phyloP scores from a whole-genome alignment of 1,284 basidiomycete genomes.

The Apiotrichum montevideense region DNA sequence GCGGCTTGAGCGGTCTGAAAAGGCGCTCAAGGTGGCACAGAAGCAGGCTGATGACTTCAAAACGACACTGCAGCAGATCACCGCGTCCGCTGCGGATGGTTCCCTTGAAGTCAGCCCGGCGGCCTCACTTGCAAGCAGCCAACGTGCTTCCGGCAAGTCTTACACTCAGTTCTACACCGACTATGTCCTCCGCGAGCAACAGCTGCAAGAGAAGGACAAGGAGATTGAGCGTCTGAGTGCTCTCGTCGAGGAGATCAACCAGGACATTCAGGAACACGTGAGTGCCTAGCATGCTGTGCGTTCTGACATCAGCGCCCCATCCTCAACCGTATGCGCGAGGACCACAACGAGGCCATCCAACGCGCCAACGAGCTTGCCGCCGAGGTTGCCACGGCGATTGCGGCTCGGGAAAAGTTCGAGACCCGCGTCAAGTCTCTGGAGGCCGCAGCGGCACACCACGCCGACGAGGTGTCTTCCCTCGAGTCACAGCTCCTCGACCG shows the following conservation, averaged over 20 bases:
- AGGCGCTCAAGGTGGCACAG: conserved; percentile 44
- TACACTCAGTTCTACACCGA: conserved; percentile 65
- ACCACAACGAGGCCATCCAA: conserved; percentile 70
- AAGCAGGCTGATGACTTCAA: conserved; percentile 46
- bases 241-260: conserved; percentile 51
- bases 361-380: conserved; percentile 73
- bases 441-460: conserved; percentile 59
- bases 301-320: conserved; percentile 65
- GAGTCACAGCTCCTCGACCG: conserved; percentile 77
- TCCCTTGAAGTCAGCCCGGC: conserved; percentile 60
- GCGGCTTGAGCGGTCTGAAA: conserved; percentile 45
- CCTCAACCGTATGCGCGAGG: conserved; percentile 73
- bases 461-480: conserved; percentile 64
- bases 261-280: conserved; percentile 81
- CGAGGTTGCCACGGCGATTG: conserved; percentile 62
- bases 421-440: conserved; percentile 48
- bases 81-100: conserved; percentile 28
- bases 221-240: conserved; percentile 77
- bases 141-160: conserved; percentile 57
- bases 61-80: conserved; percentile 42
- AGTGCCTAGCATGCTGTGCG: conserved; percentile 25
- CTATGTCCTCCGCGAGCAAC: conserved; percentile 74
- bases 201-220: conserved; percentile 65
- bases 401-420: conserved; percentile 55
- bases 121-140: conserved; percentile 70